These are phyloP conservation scores for Solioccasus polychromus DNA, from an alignment of 768 basidiomycete genomes.

Conservation along the genomic window DNA sequence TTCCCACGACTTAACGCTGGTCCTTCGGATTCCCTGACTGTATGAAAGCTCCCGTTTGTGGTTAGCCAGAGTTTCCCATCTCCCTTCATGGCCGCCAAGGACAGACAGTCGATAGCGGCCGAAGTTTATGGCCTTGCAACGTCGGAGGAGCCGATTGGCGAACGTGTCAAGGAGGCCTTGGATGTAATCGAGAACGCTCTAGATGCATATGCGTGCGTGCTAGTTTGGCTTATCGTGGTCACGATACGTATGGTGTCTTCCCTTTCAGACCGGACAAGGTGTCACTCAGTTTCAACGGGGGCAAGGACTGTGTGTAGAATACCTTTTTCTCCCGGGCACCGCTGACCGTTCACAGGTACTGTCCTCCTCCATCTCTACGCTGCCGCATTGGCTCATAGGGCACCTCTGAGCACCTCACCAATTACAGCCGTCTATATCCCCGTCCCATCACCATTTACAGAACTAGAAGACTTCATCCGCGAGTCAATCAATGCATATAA, in stretches of 20 bases:
- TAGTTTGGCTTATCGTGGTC: constrained; percentile 5
- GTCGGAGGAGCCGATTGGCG: constrained; percentile 52
- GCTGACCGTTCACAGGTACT: constrained; percentile 58
- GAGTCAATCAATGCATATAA: constrained; percentile 59
- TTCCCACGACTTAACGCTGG: too few relatives aligned
- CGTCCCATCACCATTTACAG: constrained; percentile 81
- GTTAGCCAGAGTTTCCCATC: neutral
- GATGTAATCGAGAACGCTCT: constrained; percentile 77
- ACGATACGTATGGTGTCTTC: constrained; percentile 6
- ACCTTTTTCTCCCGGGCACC: neutral
- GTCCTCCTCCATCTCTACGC: constrained; percentile 90
- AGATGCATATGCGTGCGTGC: constrained; percentile 74
- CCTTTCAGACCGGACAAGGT: constrained; percentile 58
- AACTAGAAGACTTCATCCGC: constrained; percentile 81
- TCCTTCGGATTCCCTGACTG: too few relatives aligned
- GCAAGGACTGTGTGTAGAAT: constrained; percentile 86
- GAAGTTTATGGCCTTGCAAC: constrained; percentile 63
- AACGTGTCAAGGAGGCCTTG: constrained; percentile 73
- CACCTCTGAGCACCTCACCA: constrained; percentile 37
- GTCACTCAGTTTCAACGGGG: constrained; percentile 95
- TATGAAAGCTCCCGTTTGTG: neutral
- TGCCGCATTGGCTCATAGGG: constrained; percentile 56
- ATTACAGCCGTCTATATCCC: constrained; percentile 84
- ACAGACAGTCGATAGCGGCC: constrained; percentile 49
- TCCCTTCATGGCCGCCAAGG: constrained; percentile 33